Base-by-base conservation (phyloP, 2,329 filamentous ascomycete species). In the Chrysoporthe puriensis region DNA sequence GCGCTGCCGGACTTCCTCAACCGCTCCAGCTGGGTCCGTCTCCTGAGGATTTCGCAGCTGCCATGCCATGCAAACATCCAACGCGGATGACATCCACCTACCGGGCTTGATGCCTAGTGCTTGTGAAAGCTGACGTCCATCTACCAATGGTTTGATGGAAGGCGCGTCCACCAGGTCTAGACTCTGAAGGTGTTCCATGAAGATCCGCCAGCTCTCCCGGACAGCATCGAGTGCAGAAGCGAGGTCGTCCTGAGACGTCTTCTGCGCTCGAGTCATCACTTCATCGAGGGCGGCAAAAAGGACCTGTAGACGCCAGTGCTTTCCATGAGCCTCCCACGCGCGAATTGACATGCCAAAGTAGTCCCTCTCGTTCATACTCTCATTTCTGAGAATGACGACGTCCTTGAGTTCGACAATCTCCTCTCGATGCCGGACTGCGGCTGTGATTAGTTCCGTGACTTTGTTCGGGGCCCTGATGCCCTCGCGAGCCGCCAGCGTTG, bases 21-120 rank as follows among this genome's bases (percentile, higher is more conserved):
- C 79, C 1, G 85, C 89, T 2, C 82, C 85, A 7, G 80, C 73
- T 7, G 83, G 78, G 70, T 94, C 90, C 3, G 84, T 86, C 67
- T 81, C 82, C 4, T 83, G 83, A 0, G 94, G 93, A 75, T 98
- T 88, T 48, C 92, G 86, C 63, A 98, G 85, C 78, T 98, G 96
- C 94, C 94, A 98, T 69, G 89, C 89, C 78, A 96, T 87, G 69
- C 93, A 91, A 4, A 94, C 82, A 43, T 96, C 91, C 59, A 97
- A 80, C 3, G 94, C 94, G 58, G 85, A 84, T 64, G 88, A 88
- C 85, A 96, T 91, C 95, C 95, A 98, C n/a, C 84, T 89, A 0
- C 93, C 93, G 0, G 92, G 90, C 70, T 88, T 89, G n/a, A 85
- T 80, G 0, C 85, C 87, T 3, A 98, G 82, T 4, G 86, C 88